Evolutionary conservation across 176 grass and related monocot species (phyloP).

Genomic region (maize (Zea mays)): DNA sequence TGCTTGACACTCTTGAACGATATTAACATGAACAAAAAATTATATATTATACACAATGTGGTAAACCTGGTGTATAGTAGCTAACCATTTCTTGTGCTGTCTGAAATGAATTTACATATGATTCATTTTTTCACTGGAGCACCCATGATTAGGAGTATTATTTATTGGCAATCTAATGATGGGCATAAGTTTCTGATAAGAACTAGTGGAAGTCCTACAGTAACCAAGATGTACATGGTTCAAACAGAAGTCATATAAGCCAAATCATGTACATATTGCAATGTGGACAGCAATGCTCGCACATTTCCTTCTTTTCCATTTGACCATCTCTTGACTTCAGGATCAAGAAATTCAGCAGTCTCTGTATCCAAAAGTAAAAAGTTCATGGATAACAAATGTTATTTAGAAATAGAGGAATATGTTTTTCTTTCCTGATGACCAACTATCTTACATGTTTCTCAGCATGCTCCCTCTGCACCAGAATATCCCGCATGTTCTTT

Average conservation of each 20-base stretch:
- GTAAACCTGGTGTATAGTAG: neutral
- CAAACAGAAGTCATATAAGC: too few species aligned
- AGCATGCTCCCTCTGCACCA: too few species aligned
- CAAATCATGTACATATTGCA: too few species aligned
- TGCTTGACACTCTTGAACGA: neutral
- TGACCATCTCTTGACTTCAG: slow-evolving; percentile 98
- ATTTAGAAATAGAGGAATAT: slow-evolving; percentile 10
- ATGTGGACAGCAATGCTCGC: too few species aligned
- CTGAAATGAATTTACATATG: slow-evolving; percentile 18
- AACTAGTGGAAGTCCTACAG: too few species aligned
- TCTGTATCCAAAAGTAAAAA: slow-evolving; percentile 55
- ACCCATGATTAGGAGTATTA: too few species aligned
- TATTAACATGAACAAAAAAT: neutral
- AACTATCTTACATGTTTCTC: slow-evolving; percentile 78
- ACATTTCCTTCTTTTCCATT: slow-evolving; percentile 99
- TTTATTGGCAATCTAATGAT: too few species aligned
- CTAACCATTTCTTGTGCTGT: slow-evolving; percentile 10
- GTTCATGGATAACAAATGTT: slow-evolving; percentile 17
- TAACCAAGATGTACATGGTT: too few species aligned
- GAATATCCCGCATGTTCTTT: too few species aligned
- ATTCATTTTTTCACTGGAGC: neutral
- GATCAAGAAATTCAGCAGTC: slow-evolving; percentile 89
- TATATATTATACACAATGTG: neutral
- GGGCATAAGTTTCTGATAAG: too few species aligned
- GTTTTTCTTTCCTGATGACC: slow-evolving; percentile 16